A percentile compares a stretch with the other conserved stretches of the same genome.
phyloP scores from a whole-genome alignment of 1,284 basidiomycete species.

The Sanghuangporus sanghuang region DNA sequence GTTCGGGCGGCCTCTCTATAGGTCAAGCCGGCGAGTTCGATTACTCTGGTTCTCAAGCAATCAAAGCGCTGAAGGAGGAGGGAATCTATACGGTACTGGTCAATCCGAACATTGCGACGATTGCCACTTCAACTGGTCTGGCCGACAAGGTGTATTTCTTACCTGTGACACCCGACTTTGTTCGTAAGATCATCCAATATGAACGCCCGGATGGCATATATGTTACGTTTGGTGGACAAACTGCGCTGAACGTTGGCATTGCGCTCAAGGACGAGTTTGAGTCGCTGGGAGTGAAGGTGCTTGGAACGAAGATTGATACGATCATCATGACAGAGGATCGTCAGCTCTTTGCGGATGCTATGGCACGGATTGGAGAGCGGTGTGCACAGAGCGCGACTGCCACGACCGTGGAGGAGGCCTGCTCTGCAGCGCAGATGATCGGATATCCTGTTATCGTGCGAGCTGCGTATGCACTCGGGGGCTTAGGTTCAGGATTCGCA shows the following conservation, averaged over 20 bases:
- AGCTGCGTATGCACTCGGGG: constrained; percentile 94
- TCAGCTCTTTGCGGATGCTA: constrained; percentile 94
- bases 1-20: constrained; percentile 96
- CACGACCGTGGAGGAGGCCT: constrained; percentile 92
- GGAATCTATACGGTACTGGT: constrained; percentile 98
- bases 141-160: constrained; percentile 99
- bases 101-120: constrained; percentile 99
- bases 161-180: constrained; percentile 96
- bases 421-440: constrained; percentile 79
- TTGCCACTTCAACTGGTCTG: constrained; percentile 94
- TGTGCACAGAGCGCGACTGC: constrained; percentile 97
- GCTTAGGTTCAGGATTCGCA: constrained; percentile 93
- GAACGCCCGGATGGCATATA: constrained; percentile 99
- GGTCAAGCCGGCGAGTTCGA: constrained; percentile 99
- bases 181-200: constrained; percentile 96
- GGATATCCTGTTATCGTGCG: constrained; percentile 98
- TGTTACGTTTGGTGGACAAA: constrained; percentile 98
- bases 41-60: constrained; percentile 98
- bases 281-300: constrained; percentile 87
- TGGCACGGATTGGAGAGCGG: constrained; percentile 95
- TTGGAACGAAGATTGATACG: constrained; percentile 96
- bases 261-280: constrained; percentile 98
- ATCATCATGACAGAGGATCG: constrained; percentile 98
- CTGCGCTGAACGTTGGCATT: constrained; percentile 95
- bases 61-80: constrained; percentile 98